These are phyloP conservation scores for Endocarpon pusillum DNA, from an alignment of 495 filamentous ascomycete species.

Conservation along the genomic window DNA sequence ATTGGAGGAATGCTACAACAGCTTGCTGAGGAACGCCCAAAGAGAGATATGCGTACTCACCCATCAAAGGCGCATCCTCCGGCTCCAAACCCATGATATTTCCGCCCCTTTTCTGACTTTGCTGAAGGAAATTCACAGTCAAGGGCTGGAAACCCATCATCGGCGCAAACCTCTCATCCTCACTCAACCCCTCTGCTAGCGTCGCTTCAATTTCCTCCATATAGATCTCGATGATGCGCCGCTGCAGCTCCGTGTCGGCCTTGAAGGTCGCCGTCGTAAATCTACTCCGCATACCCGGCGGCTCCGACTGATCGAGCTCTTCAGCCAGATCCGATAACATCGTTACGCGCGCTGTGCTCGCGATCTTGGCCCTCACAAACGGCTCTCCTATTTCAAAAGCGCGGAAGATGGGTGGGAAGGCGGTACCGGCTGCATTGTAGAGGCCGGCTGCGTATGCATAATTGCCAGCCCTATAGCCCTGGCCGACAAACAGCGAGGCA, in stretches of 20 bases:
- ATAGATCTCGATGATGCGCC: constrained; percentile 19
- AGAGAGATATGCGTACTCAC: too few relatives aligned
- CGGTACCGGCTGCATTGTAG: background rate
- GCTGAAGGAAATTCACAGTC: too few relatives aligned
- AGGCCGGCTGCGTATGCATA: too few relatives aligned
- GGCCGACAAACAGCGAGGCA: constrained; percentile 29
- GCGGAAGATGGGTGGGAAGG: background rate
- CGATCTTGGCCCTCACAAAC: constrained; percentile 19
- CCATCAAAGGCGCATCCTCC: too few relatives aligned
- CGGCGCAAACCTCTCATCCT: too few relatives aligned
- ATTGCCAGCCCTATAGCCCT: constrained; percentile 5
- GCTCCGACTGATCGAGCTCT: constrained; percentile 23
- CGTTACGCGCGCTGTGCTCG: constrained; percentile 21
- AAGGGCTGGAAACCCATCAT: too few relatives aligned
- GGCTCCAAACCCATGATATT: constrained; percentile 10
- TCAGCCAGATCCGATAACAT: constrained; percentile 26
- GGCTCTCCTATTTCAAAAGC: constrained; percentile 6
- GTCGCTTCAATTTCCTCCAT: constrained; percentile 20
- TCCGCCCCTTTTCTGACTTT: constrained; percentile 6
- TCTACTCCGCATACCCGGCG: constrained; percentile 25
- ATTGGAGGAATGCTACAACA: too few relatives aligned
- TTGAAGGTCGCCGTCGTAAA: constrained; percentile 30
- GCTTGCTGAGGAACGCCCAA: too few relatives aligned
- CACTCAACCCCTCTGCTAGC: too few relatives aligned
- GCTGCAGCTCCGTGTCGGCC: too few relatives aligned